Base-by-base conservation (phyloP, 352 stramenopile species). In the Phytophthora aleatoria region DNA sequence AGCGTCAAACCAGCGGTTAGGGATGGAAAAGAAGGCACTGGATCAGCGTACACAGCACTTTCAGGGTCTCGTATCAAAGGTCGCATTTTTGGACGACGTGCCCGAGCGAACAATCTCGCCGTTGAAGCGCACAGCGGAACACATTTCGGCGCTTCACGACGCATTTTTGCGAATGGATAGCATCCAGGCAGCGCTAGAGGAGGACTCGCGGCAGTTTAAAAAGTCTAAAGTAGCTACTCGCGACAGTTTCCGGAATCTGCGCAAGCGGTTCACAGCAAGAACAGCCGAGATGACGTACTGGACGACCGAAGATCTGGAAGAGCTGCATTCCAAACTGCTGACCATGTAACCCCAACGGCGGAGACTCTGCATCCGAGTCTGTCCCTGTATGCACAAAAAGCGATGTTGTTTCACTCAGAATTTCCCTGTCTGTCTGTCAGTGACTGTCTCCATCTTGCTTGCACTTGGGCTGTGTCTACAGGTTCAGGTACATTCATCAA, bases 261-360 rank as follows among this genome's bases (percentile, higher is more conserved):
- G 56, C 20, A 80, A 83, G 53, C 74, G 79, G 11, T 88, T 84
- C 49, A 71, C 77, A 51, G 75, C 79, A 45, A 67, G 73, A 44
- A 85, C 76, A 42, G 59, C 74, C 10, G 67, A 76, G 27, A 73
- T 86, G 49, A 64, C 63, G 27, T 85, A 85, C 57, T 69, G 69
- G 4, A 85, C 81, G 39, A 73, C 72, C 9, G 74, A 90, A 52
- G 78, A 90, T 62, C 69, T 88, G n/a, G 75, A 86, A 68, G 62
- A 73, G 49, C 69, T 88, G 27, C 69, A 81, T 43, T 59, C 63
- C 24, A 77, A 74, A 62, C 64, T 82, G 30, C 50, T 71, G 47
- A 73, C 65, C 43, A 69, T 77, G 69, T 79, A 76, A 64, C 35
- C 24, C 38, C 13, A 26, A 55, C 10, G 20, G 28, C 24, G 15